A percentile compares a stretch with the other conserved stretches of the same genome.
phyloP scores from a whole-genome alignment of 192 early-diverging fungal species.

The Coemansia sp. region DNA sequence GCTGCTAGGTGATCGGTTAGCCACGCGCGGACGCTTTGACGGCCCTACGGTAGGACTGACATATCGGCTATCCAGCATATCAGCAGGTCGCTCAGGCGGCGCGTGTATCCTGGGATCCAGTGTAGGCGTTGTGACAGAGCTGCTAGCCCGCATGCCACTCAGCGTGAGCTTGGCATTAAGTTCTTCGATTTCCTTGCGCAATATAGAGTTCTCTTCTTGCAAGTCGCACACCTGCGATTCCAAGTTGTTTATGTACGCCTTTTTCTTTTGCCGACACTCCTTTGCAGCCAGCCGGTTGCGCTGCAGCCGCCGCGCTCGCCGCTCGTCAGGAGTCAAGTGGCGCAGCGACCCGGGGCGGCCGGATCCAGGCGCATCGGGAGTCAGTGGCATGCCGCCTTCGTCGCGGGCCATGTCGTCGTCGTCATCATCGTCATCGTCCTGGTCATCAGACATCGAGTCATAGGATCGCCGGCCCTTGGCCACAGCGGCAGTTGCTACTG shows the following conservation, averaged over 20 bases:
- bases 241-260: conserved; percentile 74
- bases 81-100: neutral
- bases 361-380: conserved; percentile 56
- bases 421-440: conserved; percentile 15
- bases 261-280: conserved; percentile 86
- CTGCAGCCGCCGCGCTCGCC: conserved; percentile 73
- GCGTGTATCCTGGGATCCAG: conserved; percentile 9
- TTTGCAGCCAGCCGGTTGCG: conserved; percentile 83
- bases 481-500: conserved; percentile 14
- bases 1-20: conserved; percentile 26
- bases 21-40: conserved; percentile 43
- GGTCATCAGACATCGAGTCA: conserved; percentile 30
- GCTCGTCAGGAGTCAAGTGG: conserved; percentile 68
- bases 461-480: conserved; percentile 8
- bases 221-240: conserved; percentile 66
- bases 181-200: conserved; percentile 74
- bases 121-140: conserved; percentile 37
- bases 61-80: neutral
- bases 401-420: conserved; percentile 1
- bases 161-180: conserved; percentile 68
- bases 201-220: conserved; percentile 65
- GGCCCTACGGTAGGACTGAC: conserved; percentile 22
- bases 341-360: conserved; percentile 55
- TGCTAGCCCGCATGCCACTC: conserved; percentile 58
- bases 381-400: conserved; percentile 49